Conservation (phyloP, 352 stramenopile species). For the Globisporangium carolinianum region DNA sequence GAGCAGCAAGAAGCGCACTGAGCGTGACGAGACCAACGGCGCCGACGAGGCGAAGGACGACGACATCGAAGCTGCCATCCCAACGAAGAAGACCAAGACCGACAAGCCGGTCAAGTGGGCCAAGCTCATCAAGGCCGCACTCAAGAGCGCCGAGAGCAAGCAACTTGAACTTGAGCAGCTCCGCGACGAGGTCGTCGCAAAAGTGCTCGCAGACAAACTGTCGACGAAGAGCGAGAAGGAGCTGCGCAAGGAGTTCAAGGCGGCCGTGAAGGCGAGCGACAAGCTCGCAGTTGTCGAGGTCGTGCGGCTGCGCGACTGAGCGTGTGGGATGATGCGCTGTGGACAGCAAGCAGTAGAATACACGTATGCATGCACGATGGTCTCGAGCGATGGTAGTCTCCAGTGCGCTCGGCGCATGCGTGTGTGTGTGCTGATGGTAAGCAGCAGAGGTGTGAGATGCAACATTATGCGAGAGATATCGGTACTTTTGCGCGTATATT, state of each 20-base stretch:
- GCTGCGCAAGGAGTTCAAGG: constrained; percentile 60
- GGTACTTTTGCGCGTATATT: neutral
- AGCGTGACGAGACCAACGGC: constrained; percentile 17
- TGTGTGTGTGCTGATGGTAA: no score
- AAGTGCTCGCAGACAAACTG: constrained; percentile 36
- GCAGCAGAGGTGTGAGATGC: no score
- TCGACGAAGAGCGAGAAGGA: constrained; percentile 55
- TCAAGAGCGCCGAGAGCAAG: constrained; percentile 38
- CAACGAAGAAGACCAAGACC: constrained; percentile 24
- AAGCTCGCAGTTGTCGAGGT: constrained; percentile 44
- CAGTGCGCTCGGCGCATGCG: no score
- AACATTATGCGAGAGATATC: neutral
- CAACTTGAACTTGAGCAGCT: constrained; percentile 52
- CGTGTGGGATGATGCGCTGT: neutral
- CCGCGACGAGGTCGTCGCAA: constrained; percentile 33
- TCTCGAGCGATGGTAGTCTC: no score
- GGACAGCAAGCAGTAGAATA: no score
- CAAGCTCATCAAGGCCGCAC: constrained; percentile 52
- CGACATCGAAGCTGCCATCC: neutral
- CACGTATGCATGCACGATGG: no score
- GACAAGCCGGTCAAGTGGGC: constrained; percentile 58
- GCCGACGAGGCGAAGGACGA: constrained; percentile 8
- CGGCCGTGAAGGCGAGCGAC: constrained; percentile 24
- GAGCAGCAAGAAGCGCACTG: constrained; percentile 38
- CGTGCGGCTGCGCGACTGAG: constrained; percentile 26